Evolutionary conservation across 2,329 filamentous ascomycete genomes (phyloP), one percentile per base, ranked within the genome.

Genomic region (Cladorrhinum sp.): DNA sequence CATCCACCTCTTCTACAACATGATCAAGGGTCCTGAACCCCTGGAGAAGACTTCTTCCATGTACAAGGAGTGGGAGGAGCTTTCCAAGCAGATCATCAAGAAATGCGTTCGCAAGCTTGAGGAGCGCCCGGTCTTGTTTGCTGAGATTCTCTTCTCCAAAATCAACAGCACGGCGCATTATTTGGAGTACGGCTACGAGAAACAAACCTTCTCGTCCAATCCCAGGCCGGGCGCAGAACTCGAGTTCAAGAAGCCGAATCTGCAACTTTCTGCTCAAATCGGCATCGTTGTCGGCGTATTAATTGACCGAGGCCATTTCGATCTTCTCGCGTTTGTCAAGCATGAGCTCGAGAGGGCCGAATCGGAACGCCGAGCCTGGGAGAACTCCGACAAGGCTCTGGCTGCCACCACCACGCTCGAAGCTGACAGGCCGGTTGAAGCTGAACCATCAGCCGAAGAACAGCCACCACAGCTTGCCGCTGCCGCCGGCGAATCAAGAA

Each of bases 71-170:
- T 98, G 94, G 92, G 89, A 96, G 70, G 91, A 96, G 68, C 81
- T 99, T 36, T 84, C 91, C 3, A 89, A 88, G 73, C 93, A 97
- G 69, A 82, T 98, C 42, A 83, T 97, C 65, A 87, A 88, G 67
- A 89, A 88, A 70, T 89, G 94, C 65, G 82, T 91, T 58, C 92
- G 90, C 70, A 96, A 95, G 75, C 82, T 98, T 1, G 85, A 95
- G 63, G 87, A 96, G 67, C 85, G 92, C 49, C 92, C 92, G 0
- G 91, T 94, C 64, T 79, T 97, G 46, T 83, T 96, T 55, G 88
- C 96, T 0, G 95, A 99, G 75, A 86, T 99, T 82, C 80, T 99
- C 14, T 99, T 99, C 75, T 96, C 91, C 73, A 99, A 99, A 74
- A 89, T 92, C 60, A 88, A 87, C 56, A 84, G 85, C 51, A 96